Conservation (phyloP, 116 monocot genomes). For the Dioscorea cayenensis region DNA sequence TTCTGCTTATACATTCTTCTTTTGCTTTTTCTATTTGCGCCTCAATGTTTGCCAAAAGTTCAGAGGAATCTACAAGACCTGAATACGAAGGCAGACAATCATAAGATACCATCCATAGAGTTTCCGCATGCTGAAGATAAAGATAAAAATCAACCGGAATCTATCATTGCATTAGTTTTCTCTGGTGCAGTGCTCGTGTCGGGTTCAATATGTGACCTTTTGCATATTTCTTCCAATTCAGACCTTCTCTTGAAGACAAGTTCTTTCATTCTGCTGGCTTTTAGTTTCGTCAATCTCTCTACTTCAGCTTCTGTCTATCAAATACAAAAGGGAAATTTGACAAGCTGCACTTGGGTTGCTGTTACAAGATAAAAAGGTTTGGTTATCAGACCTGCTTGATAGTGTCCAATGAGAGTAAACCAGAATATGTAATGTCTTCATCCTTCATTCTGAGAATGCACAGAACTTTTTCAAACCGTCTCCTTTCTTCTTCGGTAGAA, state of each 20-base stretch:
- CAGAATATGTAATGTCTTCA: constrained; percentile 30
- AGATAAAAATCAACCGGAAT: constrained; percentile 39
- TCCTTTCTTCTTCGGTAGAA: constrained; percentile 63
- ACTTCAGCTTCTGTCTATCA: constrained; percentile 59
- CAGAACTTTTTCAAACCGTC: constrained; percentile 39
- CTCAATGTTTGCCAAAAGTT: constrained; percentile 6
- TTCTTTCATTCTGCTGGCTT: constrained; percentile 75
- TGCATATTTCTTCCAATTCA: constrained; percentile 72
- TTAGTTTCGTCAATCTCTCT: constrained; percentile 49
- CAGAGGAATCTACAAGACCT: constrained; percentile 36
- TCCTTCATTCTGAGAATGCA: constrained; percentile 25
- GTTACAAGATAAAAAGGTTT: background rate
- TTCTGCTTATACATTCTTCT: constrained; percentile 10
- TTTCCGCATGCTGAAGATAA: background rate
- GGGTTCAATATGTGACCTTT: constrained; percentile 58
- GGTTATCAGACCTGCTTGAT: constrained; percentile 39
- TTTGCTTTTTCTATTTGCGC: constrained; percentile 3
- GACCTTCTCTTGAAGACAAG: constrained; percentile 57
- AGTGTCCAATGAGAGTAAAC: constrained; percentile 58
- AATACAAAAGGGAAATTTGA: background rate
- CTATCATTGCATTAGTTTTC: constrained; percentile 54
- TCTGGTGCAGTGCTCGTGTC: constrained; percentile 58
- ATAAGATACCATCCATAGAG: background rate
- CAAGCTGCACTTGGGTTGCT: background rate
- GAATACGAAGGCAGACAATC: background rate